Evolutionary conservation across 2,329 filamentous ascomycete genomes (phyloP).

Genomic region (Fusarium sp.): DNA sequence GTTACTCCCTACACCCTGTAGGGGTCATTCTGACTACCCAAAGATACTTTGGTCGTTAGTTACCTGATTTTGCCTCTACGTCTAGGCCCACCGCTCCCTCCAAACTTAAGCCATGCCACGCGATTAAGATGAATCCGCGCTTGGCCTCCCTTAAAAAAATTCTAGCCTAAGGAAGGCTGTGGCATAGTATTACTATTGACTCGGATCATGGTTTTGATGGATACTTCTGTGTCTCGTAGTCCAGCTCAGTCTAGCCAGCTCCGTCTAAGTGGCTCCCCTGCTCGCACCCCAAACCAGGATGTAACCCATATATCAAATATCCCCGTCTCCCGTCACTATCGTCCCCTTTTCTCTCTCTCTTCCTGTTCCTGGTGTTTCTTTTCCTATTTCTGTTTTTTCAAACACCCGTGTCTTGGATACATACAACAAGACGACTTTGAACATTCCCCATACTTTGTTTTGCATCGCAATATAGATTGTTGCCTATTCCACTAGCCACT

Average conservation of each 20-base stretch:
- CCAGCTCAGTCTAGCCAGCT: conserved; percentile 1
- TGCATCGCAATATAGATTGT: conserved; percentile 7
- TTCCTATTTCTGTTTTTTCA: conserved; percentile 25
- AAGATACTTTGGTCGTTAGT: not conserved
- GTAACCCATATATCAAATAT: conserved; percentile 35
- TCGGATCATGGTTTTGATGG: conserved; percentile 2
- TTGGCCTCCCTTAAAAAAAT: conserved; percentile 3
- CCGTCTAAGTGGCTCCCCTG: conserved; percentile 29
- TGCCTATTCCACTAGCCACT: not conserved
- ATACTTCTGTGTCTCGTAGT: conserved; percentile 8
- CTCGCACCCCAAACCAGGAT: conserved; percentile 8
- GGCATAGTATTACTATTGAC: not conserved
- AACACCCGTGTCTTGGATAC: conserved; percentile 11
- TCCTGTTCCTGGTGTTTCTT: conserved; percentile 31
- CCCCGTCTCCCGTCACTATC: conserved; percentile 26
- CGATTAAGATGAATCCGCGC: conserved; percentile 9
- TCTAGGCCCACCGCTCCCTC: conserved; percentile 2
- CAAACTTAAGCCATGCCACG: conserved; percentile 1
- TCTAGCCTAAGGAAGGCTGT: not conserved
- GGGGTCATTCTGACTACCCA: not conserved
- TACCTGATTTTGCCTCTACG: conserved; percentile 6
- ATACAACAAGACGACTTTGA: conserved; percentile 7
- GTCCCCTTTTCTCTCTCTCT: conserved; percentile 34
- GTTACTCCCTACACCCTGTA: conserved; percentile 3
- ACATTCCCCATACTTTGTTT: conserved; percentile 7